Conservation (phyloP, 2,329 filamentous ascomycete genomes). For the Camptophora hylomeconis region DNA sequence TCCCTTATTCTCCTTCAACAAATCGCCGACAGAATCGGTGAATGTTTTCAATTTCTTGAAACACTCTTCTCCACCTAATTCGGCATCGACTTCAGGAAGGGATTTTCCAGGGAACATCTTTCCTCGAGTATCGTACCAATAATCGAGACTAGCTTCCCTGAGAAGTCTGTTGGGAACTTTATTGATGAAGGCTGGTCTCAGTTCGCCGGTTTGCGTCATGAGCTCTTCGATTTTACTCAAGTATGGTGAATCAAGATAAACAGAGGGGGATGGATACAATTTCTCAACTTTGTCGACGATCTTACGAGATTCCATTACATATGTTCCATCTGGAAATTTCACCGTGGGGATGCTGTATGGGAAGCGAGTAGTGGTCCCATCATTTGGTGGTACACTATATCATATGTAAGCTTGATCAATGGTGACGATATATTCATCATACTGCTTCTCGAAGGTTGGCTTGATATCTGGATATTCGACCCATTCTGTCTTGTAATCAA, state of each 20-base stretch:
- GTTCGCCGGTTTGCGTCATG: conserved; percentile 19
- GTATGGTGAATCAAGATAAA: conserved; percentile 44
- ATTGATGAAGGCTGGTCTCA: conserved; percentile 34
- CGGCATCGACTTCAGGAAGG: conserved; percentile 34
- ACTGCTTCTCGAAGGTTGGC: conserved; percentile 43
- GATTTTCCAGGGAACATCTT: conserved; percentile 37
- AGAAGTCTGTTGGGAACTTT: conserved; percentile 40
- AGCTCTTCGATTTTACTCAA: conserved; percentile 32
- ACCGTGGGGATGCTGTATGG: conserved; percentile 46
- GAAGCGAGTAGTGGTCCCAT: conserved; percentile 23
- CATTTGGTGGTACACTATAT: conserved; percentile 34
- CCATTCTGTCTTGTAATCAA: conserved; percentile 58
- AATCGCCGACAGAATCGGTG: conserved; percentile 23
- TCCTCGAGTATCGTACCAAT: conserved; percentile 46
- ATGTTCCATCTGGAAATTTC: conserved; percentile 41
- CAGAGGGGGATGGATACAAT: conserved; percentile 42
- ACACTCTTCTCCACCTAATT: conserved; percentile 36
- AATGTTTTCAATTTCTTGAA: conserved; percentile 33
- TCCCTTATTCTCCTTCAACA: conserved; percentile 45
- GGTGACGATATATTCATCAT: conserved; percentile 13
- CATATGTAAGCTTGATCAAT: conserved; percentile 2
- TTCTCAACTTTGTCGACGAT: conserved; percentile 50
- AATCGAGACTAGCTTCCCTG: conserved; percentile 35
- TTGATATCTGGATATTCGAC: conserved; percentile 55
- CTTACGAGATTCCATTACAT: conserved; percentile 49